Percentiles rank a stretch among this genome's conserved stretches.
Evolutionary conservation across 176 grass and related monocot species (phyloP).

Genomic region (Cenchrus purpureus): DNA sequence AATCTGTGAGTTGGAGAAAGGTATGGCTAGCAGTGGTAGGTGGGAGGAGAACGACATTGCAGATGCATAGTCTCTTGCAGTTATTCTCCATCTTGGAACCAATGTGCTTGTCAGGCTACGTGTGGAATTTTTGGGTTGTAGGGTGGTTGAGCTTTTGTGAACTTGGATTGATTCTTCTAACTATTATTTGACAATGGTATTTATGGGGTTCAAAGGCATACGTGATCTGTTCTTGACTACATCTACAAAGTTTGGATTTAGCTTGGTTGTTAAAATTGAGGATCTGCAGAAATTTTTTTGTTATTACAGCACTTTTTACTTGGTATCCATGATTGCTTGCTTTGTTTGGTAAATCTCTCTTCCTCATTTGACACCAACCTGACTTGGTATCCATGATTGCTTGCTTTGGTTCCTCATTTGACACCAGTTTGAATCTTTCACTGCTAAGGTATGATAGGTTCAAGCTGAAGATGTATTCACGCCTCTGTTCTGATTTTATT

Average conservation of each 20-base stretch:
- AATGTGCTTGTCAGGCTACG: background rate
- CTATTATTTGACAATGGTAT: background rate
- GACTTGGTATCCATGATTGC: background rate
- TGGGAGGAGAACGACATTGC: background rate
- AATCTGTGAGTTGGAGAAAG: background rate
- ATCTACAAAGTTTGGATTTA: background rate
- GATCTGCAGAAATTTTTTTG: background rate
- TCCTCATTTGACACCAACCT: background rate
- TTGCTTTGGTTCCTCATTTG: background rate
- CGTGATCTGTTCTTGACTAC: background rate
- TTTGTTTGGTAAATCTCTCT: background rate
- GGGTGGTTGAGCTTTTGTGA: background rate
- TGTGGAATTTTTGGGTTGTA: background rate
- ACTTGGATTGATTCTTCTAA: background rate
- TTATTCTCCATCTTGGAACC: background rate
- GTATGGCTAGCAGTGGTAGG: background rate
- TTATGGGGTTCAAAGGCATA: background rate
- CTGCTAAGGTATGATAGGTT: background rate
- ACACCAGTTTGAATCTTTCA: slow-evolving; percentile 5
- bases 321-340: background rate
- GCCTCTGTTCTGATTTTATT: slow-evolving; percentile 5
- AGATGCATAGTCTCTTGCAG: background rate
- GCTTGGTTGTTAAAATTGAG: background rate
- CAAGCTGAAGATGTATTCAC: background rate
- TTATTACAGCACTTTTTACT: background rate